Evolutionary conservation across 495 filamentous ascomycete species (phyloP), one percentile per base, ranked within the genome.

Genomic region (Talaromyces liani): DNA sequence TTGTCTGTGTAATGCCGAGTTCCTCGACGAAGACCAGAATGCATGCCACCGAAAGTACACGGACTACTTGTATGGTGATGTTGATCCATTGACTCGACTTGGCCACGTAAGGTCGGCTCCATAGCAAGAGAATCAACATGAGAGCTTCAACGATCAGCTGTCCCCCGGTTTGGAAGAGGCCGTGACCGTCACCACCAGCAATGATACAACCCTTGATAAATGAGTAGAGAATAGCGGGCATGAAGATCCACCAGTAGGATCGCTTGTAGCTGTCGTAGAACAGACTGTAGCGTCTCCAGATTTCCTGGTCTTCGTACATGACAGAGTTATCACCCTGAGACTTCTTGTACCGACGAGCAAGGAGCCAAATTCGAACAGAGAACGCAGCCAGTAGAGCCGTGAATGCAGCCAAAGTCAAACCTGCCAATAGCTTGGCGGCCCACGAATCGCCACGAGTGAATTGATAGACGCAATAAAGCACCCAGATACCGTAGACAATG

Each of bases 211-310:
- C 92, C 75, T 92, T 95, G 68, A 85, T 88, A 69, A 98, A 93
- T 81, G 93, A 91, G 80, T 98, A 98, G 61, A 94, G 58, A 74
- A 98, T 96, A 54, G 83, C 80, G 6, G 94, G 94, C 12, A 98
- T 83, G 72, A 98, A 98, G 8, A 97, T 71, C 92, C 93, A 97
- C 93, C 93, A 98, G 76, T 91, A 95, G 66, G 88, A 86, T 69
- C 87, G 89, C 74, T 93, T 91, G 76, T 94, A 97, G 66, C 87
- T 88, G 67, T 98, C 94, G 75, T 98, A 98, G 80, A 98, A 98
- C 36, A 97, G 79, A 69, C 90, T 95, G 80, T 98, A 98, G 75
- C 92, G 95, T 68, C 89, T 81, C 93, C 95, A 97, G 57, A 88
- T 90, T 61, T 89, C 85, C 79, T 92, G 94, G 71, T 97, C 84